Evolutionary conservation across 768 basidiomycete genomes (phyloP), one percentile per base, ranked within the genome.

Genomic region (Tricholoma sp.): DNA sequence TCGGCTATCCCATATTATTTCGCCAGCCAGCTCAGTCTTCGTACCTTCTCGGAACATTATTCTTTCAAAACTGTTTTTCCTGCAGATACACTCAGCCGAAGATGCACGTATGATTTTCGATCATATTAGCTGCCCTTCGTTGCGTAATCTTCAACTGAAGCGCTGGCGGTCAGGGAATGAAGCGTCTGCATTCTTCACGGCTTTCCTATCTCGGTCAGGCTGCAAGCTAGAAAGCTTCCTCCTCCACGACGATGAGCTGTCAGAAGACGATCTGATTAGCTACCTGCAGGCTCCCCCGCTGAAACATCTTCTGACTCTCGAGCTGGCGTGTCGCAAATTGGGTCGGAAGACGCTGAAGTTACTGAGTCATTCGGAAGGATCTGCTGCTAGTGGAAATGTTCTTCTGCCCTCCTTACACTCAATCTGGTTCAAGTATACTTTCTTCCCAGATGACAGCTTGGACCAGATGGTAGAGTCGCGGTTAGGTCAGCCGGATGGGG

Each of bases 291-390:
- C 47, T 49, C 47, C 47, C 5, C 31, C 29, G 6, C 4, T 49
- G 15, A 49, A 49, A 4, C 15, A 12, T 4, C 47, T 49, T n/a
- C 47, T 15, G 9, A 49, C 55, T 36, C 48, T 59, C 49, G 60
- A 49, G 28, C n/a, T 49, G 7, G 47, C 32, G n/a, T 49, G 47
- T 32, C 29, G 29, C 29, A 32, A 15, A n/a, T 9, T 49, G 47
- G 29, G 31, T 32, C 10, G 15, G 47, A 49, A 32, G n/a, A 31
- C 47, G 4, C 29, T 49, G 29, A 49, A 49, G 29, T 13, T n/a
- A 32, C 31, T 49, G 47, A 49, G 47, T 49, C 17, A n/a, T 17
- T 31, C 15, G 6, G 47, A 17, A n/a, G 29, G 32, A 2, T 12
- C 29, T 7, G 9, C 29, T 3, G 47, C 47, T n/a, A 31, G 3